Percentiles rank a stretch among this genome's conserved stretches.
Evolutionary conservation across 768 basidiomycete species (phyloP).

Genomic region (Suillus luteus): DNA sequence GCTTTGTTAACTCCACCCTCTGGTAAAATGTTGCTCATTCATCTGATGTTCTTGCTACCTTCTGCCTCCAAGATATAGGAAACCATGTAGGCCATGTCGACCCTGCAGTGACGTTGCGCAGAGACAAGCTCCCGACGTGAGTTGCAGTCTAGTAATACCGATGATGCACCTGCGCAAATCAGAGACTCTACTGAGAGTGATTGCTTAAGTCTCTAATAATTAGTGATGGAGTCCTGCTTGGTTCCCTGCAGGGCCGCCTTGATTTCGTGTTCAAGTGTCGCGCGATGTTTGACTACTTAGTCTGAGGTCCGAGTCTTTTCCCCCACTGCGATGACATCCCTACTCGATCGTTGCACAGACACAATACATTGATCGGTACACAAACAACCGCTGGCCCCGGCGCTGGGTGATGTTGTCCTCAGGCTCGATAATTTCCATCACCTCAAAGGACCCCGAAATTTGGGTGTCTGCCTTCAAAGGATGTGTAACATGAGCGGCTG

Average conservation of each 20-base stretch:
- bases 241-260: neutral
- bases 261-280: neutral
- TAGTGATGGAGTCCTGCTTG: neutral
- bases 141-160: neutral
- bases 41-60: neutral
- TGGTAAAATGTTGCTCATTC: neutral
- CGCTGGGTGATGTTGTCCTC: neutral
- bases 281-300: neutral
- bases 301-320: neutral
- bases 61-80: neutral
- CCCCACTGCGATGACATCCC: neutral
- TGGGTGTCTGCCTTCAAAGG: neutral
- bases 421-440: no score
- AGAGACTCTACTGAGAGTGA: neutral
- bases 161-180: neutral
- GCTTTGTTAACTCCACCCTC: no score
- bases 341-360: no score
- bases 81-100: neutral
- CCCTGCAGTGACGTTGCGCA: no score
- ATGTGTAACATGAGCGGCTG: neutral
- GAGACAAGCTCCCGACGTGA: neutral
- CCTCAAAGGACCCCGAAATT: neutral
- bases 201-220: neutral
- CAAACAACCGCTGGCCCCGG: no score
- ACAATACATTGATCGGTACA: no score